Percentiles rank a stretch among this genome's conserved stretches.
Conservation (phyloP, 2,329 filamentous ascomycete species). For the Malbranchea zuffiana region DNA sequence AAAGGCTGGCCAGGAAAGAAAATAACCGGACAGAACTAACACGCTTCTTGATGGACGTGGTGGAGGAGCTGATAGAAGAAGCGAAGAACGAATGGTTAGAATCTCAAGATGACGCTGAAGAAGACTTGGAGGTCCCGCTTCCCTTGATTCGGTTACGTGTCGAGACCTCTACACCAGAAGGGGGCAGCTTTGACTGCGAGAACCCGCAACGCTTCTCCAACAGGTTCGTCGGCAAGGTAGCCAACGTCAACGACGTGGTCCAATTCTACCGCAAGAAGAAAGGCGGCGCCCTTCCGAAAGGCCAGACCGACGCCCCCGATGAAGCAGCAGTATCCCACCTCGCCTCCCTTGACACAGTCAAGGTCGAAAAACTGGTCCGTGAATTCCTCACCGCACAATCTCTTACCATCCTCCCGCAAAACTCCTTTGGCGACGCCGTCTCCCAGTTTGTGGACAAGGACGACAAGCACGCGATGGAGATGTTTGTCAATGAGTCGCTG, state of each 20-base stretch:
- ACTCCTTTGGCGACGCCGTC: constrained; percentile 85
- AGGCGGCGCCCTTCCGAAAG: constrained; percentile 29
- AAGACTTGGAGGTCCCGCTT: constrained; percentile 56
- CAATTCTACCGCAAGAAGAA: constrained; percentile 83
- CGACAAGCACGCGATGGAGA: constrained; percentile 82
- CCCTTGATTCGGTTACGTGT: constrained; percentile 84
- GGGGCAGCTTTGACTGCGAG: constrained; percentile 77
- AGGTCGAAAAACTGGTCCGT: constrained; percentile 77
- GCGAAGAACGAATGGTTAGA: constrained; percentile 71
- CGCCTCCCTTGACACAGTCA: constrained; percentile 60
- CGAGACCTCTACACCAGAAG: constrained; percentile 76
- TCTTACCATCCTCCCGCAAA: constrained; percentile 84
- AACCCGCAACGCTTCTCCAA: constrained; percentile 96
- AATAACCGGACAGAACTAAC: constrained; percentile 78
- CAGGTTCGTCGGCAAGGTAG: constrained; percentile 77
- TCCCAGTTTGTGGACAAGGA: constrained; percentile 89
- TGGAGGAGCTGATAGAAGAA: constrained; percentile 78
- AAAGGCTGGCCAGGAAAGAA: constrained; percentile 64
- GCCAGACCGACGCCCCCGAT: constrained; percentile 51
- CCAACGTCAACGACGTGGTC: constrained; percentile 87
- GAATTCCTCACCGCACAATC: constrained; percentile 82
- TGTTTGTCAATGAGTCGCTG: constrained; percentile 63
- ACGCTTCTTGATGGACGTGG: constrained; percentile 60
- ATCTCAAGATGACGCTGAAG: constrained; percentile 54
- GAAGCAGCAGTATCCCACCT: constrained; percentile 50